A percentile compares a stretch with the other conserved stretches of the same genome.
Conservation (phyloP, 768 basidiomycete genomes). For the Boletus edulis region DNA sequence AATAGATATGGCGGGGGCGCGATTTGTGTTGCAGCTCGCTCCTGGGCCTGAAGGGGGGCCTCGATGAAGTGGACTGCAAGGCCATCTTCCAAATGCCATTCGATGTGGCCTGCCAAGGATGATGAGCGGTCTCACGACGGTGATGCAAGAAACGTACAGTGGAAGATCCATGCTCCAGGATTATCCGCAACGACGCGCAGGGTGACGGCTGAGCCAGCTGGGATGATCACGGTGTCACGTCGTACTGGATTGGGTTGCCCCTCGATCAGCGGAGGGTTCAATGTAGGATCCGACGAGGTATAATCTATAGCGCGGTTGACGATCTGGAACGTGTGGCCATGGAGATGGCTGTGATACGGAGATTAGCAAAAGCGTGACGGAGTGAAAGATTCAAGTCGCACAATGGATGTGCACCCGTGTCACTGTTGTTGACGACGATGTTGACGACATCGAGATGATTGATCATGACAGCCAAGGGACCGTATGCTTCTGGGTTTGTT, state of each 20-base stretch:
- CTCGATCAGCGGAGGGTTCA: constrained; percentile 81
- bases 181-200: constrained; percentile 86
- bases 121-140: not conserved
- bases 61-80: constrained; percentile 84
- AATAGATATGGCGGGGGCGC: constrained; percentile 49
- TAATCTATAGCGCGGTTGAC: constrained; percentile 71
- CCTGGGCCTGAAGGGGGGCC: constrained; percentile 71
- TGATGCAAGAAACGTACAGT: constrained; percentile 49
- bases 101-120: constrained; percentile 60
- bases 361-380: not conserved
- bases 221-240: constrained; percentile 85
- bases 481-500: constrained; percentile 68
- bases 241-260: constrained; percentile 85
- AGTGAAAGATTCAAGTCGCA: constrained; percentile 34
- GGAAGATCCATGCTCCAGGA: constrained; percentile 87
- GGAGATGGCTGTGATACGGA: constrained; percentile 66
- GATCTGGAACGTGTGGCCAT: constrained; percentile 86
- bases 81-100: constrained; percentile 84
- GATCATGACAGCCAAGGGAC: constrained; percentile 72
- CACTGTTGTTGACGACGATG: constrained; percentile 70
- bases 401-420: constrained; percentile 83
- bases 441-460: constrained; percentile 76
- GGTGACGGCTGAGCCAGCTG: constrained; percentile 62
- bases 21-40: constrained; percentile 39
- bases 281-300: constrained; percentile 63